A percentile compares a stretch with the other conserved stretches of the same genome.
Conservation (phyloP, 2,329 filamentous ascomycete genomes). For the Teratosphaeriaceae sp. region DNA sequence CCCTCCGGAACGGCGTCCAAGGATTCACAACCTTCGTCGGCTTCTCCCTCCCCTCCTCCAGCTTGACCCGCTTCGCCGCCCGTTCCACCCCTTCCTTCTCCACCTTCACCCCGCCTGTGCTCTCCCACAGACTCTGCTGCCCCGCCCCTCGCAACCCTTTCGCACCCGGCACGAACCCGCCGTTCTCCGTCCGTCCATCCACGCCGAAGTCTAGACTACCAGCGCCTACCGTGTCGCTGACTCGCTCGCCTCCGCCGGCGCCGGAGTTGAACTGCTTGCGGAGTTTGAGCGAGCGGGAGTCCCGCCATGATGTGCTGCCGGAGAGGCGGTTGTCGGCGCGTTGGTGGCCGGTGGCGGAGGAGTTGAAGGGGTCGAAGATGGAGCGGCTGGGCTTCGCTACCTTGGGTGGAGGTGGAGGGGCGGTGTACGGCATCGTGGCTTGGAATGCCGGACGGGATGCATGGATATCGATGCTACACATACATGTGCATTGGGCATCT, state of each 20-base stretch:
- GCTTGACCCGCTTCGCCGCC: conserved; percentile 13
- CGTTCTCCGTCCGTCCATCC: conserved; percentile 47
- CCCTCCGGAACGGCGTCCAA: conserved; percentile 24
- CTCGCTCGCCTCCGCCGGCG: conserved; percentile 47
- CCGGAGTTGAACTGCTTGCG: conserved; percentile 59
- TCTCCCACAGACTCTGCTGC: conserved; percentile 37
- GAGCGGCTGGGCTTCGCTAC: conserved; percentile 22
- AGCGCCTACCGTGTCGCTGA: conserved; percentile 61
- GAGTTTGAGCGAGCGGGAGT: conserved; percentile 62
- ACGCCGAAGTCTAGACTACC: conserved; percentile 52
- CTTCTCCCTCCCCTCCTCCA: conserved; percentile 16
- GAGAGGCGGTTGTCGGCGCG: conserved; percentile 60
- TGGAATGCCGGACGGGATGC: too few species aligned
- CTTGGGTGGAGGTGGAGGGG: conserved; percentile 5
- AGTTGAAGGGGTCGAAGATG: conserved; percentile 61
- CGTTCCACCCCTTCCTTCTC: conserved; percentile 14
- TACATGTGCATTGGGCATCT: not conserved
- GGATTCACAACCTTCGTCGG: conserved; percentile 24
- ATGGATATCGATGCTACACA: not conserved
- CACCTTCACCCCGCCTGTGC: conserved; percentile 17
- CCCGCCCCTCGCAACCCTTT: conserved; percentile 42
- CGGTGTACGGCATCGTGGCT: conserved; percentile 1
- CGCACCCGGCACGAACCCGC: conserved; percentile 43
- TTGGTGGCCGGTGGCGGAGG: conserved; percentile 80
- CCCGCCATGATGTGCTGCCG: conserved; percentile 62